Base-by-base conservation (phyloP, 768 basidiomycete species). In the Rhodotorula kratochvilovae region DNA sequence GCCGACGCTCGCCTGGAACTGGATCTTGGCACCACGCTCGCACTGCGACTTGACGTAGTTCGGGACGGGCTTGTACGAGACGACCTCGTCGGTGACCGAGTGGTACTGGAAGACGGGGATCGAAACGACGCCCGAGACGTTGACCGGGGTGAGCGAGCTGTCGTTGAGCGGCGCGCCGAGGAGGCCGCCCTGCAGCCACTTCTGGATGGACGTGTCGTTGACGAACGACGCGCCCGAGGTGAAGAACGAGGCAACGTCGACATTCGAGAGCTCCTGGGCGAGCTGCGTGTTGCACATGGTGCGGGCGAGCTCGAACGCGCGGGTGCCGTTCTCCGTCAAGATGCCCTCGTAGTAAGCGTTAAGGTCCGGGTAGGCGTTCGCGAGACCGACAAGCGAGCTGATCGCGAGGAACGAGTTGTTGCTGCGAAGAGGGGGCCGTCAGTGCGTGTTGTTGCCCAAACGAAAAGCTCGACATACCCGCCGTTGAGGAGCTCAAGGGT, bases 51-150 rank as follows among this genome's bases (percentile, higher is more conserved):
- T 10, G 23, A 29, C 42, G 43, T 64, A 64, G 5, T 42, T 42
- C 43, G 42, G 53, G 29, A 64, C 43, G 36, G 63, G 63, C 29
- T 39, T 31, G 54, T 56, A 63, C 31, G 51, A 2, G 35, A 39
- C 48, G 48, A 27, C 16, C 21, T 19, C 13, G 61, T 39, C 48
- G n/a, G 29, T 31, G 27, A 36, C 25, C 5, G 39, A 43, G 62
- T 63, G 62, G 53, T 54, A 54, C 36, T 54, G n/a, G 51, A 63
- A 63, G 36, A 25, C 36, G 25, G 62, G 62, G n/a, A 63, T 39
- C 5, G 16, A 5, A 25, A 63, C 17, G 50, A 54, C 39, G 11
- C 62, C 62, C 5, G 54, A 23, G 25, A 12, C 31, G 12, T 10
- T 33, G 11, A 27, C 50, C 27, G 50, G 36, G 10, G n/a, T 36